Conservation (phyloP, 345 rosid genomes). For the Eutrema yunnanense region DNA sequence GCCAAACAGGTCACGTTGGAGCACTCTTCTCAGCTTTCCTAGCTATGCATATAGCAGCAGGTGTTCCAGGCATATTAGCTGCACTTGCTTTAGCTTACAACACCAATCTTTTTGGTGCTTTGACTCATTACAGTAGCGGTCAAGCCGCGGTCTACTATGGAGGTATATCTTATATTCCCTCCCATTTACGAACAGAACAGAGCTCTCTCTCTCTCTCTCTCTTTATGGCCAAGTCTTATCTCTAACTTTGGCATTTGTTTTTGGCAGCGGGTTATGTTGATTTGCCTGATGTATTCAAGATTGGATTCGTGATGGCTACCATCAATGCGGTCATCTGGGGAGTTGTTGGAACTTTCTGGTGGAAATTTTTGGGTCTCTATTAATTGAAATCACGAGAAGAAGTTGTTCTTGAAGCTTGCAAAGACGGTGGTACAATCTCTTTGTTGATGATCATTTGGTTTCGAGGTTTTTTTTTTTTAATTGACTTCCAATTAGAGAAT, state of each 20-base stretch:
- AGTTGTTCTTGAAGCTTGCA: conserved; percentile 6
- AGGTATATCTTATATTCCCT: conserved; percentile 37
- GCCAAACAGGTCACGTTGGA: conserved; percentile 96
- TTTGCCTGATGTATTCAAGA: conserved; percentile 78
- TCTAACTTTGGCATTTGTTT: background rate
- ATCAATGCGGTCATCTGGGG: conserved; percentile 77
- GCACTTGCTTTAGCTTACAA: conserved; percentile 87
- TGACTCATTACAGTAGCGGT: conserved; percentile 98
- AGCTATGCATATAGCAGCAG: conserved; percentile 91
- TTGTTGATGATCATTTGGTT: conserved; percentile 21
- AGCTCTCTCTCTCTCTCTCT: background rate
- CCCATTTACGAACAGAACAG: background rate
- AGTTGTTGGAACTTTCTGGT: conserved; percentile 84
- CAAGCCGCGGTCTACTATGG: conserved; percentile 98
- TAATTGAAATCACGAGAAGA: conserved; percentile 22
- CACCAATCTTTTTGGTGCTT: conserved; percentile 87
- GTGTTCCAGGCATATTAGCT: conserved; percentile 74
- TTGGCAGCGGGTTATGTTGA: conserved; percentile 83
- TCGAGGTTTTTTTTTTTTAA: background rate
- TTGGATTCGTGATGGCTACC: conserved; percentile 76
- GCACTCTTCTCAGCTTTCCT: conserved; percentile 96
- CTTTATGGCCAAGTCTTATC: background rate
- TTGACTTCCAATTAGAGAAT: conserved; percentile 11
- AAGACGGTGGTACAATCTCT: background rate
- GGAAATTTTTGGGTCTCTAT: conserved; percentile 96